These are phyloP conservation scores for Fusarium sp. DNA, from an alignment of 2,329 filamentous ascomycete species.

Conservation along the genomic window DNA sequence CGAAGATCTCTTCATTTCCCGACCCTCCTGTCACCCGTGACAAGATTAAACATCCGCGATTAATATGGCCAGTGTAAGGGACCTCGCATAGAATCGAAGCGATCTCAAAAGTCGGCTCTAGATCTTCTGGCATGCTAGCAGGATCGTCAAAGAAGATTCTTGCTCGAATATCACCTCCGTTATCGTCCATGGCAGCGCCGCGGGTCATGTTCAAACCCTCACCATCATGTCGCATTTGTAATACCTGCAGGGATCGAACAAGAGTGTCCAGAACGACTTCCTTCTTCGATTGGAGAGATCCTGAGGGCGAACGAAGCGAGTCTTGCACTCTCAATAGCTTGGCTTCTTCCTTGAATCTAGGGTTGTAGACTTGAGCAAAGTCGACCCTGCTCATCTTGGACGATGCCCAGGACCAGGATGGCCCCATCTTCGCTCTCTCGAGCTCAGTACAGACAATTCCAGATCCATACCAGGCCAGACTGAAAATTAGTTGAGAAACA, in stretches of 20 bases:
- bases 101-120: not conserved
- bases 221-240: not conserved
- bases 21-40: not conserved
- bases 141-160: not conserved
- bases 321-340: not conserved
- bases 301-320: not conserved
- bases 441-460: not conserved
- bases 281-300: not conserved
- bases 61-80: not conserved
- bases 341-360: not conserved
- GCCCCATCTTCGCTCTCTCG: not conserved
- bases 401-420: not conserved
- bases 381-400: not conserved
- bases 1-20: not conserved
- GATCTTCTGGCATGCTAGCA: not conserved
- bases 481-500: not conserved
- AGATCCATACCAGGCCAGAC: not conserved
- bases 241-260: not conserved
- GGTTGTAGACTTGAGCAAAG: not conserved
- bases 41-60: not conserved
- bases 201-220: not conserved
- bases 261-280: not conserved
- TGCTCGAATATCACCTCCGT: not conserved
- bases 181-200: not conserved
- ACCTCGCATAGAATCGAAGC: not conserved